Conservation (phyloP, 2,329 filamentous ascomycete genomes). For the Colletotrichum scovillei region DNA sequence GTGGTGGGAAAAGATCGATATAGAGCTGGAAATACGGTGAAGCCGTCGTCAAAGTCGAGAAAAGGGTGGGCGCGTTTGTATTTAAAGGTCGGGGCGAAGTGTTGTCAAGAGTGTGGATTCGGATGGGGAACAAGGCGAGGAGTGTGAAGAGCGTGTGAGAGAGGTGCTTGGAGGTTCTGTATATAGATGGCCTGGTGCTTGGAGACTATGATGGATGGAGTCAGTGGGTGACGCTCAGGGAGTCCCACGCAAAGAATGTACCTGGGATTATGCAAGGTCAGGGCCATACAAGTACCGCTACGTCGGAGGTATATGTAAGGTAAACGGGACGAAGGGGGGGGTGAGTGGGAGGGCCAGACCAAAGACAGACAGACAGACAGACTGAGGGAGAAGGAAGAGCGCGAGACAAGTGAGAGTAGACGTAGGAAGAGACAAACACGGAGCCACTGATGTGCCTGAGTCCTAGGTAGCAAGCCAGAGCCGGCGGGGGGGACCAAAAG, state of each 20-base stretch:
- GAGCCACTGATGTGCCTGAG: neutral
- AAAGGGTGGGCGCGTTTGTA: conserved; percentile 7
- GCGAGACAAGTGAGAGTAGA: neutral
- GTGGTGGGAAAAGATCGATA: neutral
- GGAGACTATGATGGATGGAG: neutral
- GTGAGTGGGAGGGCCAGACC: neutral
- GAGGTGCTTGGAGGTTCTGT: conserved; percentile 13
- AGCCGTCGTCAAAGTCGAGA: conserved; percentile 3
- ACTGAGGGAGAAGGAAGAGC: neutral
- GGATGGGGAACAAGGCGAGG: neutral
- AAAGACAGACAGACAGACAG: neutral
- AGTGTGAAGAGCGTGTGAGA: neutral
- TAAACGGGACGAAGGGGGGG: conserved; percentile 2
- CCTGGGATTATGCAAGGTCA: conserved; percentile 24
- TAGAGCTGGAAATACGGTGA: neutral
- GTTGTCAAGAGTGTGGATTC: conserved; percentile 1
- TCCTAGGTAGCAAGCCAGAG: neutral
- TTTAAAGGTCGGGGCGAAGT: conserved; percentile 13
- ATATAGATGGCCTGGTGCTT: conserved; percentile 10
- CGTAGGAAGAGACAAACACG: neutral
- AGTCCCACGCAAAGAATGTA: conserved; percentile 18
- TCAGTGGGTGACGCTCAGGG: conserved; percentile 15
- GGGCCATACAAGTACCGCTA: conserved; percentile 15
- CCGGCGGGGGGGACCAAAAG: neutral
- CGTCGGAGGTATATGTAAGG: conserved; percentile 12